Evolutionary conservation across 371 early-diverging fungal species (phyloP), one percentile per base, ranked within the genome.

Genomic region (Phascolomyces articulosus): DNA sequence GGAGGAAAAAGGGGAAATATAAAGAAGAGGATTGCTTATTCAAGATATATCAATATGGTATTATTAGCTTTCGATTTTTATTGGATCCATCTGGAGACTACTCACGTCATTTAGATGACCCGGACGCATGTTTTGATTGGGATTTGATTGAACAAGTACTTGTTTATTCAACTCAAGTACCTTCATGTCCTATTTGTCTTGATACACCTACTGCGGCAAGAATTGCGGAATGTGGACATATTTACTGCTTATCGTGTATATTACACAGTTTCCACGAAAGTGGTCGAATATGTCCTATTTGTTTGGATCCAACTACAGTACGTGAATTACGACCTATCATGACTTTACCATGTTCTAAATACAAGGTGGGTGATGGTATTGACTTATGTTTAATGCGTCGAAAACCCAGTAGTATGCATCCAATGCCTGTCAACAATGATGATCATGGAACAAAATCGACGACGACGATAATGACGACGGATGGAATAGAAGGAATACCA

Each of bases 181-280:
- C 51, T 3, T 1, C 78, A 21, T 96, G 96, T 65, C 95, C 96
- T 6, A 95, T 96, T 64, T 96, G 96, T 65, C 74, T 96, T n/a
- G 62, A 61, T 13, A 72, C 83, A 24, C 96, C 95, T 7, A 69
- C 76, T 6, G 93, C 93, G 0, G 84, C 92, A 24, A 82, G 91
- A 28, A 80, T 91, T 13, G 90, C 94, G 3, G 82, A 86, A 62
- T 96, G 96, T 70, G 96, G 96, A 4, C 96, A 96, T 62, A 85
- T 92, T 0, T 95, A 87, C 68, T 96, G 96, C 72, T 80, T 81
- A 56, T 72, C 90, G 2, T 96, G 96, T 71, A 78, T 94, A 11
- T 67, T 89, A 38, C 91, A 91, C 51, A 91, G 93, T 63, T 76
- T 93, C 27, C 71, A 78, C n/a, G 64, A 58, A 38, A 73, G 63